Base-by-base conservation (phyloP, 805 yeast species). In the Metschnikowia aberdeeniae region DNA sequence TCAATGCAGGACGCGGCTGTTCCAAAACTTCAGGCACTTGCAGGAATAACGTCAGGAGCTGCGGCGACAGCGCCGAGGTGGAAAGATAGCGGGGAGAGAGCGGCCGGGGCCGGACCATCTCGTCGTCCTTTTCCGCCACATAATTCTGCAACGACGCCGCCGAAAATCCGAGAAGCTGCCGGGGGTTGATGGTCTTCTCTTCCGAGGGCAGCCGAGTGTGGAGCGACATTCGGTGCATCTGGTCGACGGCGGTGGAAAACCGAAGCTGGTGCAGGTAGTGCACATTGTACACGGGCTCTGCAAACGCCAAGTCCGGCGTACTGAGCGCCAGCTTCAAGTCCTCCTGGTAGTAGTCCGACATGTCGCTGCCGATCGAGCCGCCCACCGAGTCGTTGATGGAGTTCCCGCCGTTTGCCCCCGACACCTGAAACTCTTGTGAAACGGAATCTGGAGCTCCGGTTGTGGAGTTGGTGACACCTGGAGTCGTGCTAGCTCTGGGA, bases 171-270 rank as follows among this genome's bases (percentile, higher is more conserved):
- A 51, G 34, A 3, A 66, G 50, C 44, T 66, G 63, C 32, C 59
- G 53, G 3, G 72, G 72, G 46, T 66, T 65, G 36, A 67, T 60
- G 10, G 72, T 67, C 34, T 60, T 50, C 32, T 58, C 60, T 39
- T 56, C 20, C 28, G 56, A 47, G 19, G 59, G 59, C 43, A 53
- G 53, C 22, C 47, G 48, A 8, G 29, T 35, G 34, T 43, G 36
- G 43, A 62, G 50, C 24, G 62, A 45, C 48, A 61, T 51, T 27
- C 58, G 52, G 44, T 59, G 58, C 40, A 62, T 57, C 45, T 61
- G 64, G 41, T 62, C 67, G 26, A 44, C 52, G 3, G 55, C 55
- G 43, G 51, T 45, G 34, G 48, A 46, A 26, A 50, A 50, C 35
- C 55, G 47, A 20, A 48, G 46, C 26, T 29, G 47, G 43, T 52